Percentiles rank a stretch among this genome's conserved stretches.
Evolutionary conservation across 2,329 filamentous ascomycete genomes (phyloP).

Genomic region (Leptographium wingfieldii): DNA sequence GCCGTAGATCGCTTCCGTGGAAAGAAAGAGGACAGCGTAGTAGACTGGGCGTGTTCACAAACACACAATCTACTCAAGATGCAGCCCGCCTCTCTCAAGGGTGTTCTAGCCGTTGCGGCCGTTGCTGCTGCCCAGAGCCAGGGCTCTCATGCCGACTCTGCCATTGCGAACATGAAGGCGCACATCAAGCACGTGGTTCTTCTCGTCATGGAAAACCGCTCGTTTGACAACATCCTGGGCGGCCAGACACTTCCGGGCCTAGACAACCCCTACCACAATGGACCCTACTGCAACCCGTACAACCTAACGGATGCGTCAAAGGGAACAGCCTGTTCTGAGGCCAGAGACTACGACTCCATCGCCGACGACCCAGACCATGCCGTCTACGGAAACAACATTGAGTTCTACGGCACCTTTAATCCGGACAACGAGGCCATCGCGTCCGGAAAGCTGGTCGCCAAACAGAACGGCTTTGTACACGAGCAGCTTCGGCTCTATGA

Average conservation of each 20-base stretch:
- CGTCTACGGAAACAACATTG: slow-evolving; percentile 28
- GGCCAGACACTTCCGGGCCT: slow-evolving; percentile 25
- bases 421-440: slow-evolving; percentile 21
- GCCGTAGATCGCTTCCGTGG: not conserved
- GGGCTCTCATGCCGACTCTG: slow-evolving; percentile 1
- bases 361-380: slow-evolving; percentile 28
- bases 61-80: not conserved
- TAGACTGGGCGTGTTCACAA: not conserved
- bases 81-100: not conserved
- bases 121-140: slow-evolving; percentile 1
- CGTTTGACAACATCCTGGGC: slow-evolving; percentile 30
- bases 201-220: slow-evolving; percentile 32
- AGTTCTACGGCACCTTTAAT: slow-evolving; percentile 28
- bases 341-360: slow-evolving; percentile 27
- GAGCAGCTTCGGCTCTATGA: slow-evolving; percentile 25
- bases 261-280: slow-evolving; percentile 28
- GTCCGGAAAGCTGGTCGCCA: slow-evolving; percentile 9
- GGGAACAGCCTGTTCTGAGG: slow-evolving; percentile 17
- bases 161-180: slow-evolving; percentile 17
- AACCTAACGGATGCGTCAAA: slow-evolving; percentile 17
- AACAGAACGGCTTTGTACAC: slow-evolving; percentile 24
- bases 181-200: slow-evolving; percentile 37
- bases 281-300: slow-evolving; percentile 27
- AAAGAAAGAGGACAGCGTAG: not conserved
- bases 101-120: slow-evolving; percentile 5